phyloP scores from a whole-genome alignment of 1,284 basidiomycete species.

The Ceratobasidium sp. region DNA sequence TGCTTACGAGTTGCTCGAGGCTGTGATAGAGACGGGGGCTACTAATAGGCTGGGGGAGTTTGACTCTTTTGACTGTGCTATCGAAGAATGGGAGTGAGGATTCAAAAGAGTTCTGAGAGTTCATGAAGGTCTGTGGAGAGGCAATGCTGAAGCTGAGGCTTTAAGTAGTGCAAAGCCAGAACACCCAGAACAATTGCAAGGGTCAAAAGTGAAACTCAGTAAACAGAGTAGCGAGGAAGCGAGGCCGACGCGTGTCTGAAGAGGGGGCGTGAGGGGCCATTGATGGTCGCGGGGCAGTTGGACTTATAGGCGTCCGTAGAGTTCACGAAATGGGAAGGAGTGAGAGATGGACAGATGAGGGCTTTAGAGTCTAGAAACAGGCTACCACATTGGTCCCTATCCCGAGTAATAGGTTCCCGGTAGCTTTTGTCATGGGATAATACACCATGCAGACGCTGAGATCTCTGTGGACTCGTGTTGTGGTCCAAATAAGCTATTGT shows the following conservation, averaged over 20 bases:
- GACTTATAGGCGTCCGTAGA: background rate
- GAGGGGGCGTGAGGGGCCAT: slow-evolving; percentile 16
- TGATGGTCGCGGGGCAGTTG: background rate
- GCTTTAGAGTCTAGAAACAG: slow-evolving; percentile 18
- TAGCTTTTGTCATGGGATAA: slow-evolving; percentile 33
- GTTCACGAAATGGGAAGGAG: background rate
- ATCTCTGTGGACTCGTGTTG: slow-evolving; percentile 23
- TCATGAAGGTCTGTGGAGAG: slow-evolving; percentile 9
- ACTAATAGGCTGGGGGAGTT: slow-evolving; percentile 18
- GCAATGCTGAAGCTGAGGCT: background rate
- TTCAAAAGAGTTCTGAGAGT: slow-evolving; percentile 7
- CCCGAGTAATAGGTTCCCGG: slow-evolving; percentile 1
- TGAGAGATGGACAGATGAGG: slow-evolving; percentile 11
- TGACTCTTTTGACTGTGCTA: slow-evolving; percentile 22
- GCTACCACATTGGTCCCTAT: background rate
- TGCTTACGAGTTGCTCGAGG: background rate
- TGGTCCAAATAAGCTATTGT: slow-evolving; percentile 19
- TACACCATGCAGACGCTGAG: background rate
- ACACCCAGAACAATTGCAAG: slow-evolving; percentile 12
- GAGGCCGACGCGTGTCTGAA: slow-evolving; percentile 25
- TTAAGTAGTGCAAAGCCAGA: slow-evolving; percentile 7
- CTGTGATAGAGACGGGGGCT: background rate
- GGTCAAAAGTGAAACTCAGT: slow-evolving; percentile 13
- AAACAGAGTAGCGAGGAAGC: background rate
- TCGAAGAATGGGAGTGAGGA: slow-evolving; percentile 29